Evolutionary conservation across 2,329 filamentous ascomycete species (phyloP).

Genomic region (Falciphora oryzae): DNA sequence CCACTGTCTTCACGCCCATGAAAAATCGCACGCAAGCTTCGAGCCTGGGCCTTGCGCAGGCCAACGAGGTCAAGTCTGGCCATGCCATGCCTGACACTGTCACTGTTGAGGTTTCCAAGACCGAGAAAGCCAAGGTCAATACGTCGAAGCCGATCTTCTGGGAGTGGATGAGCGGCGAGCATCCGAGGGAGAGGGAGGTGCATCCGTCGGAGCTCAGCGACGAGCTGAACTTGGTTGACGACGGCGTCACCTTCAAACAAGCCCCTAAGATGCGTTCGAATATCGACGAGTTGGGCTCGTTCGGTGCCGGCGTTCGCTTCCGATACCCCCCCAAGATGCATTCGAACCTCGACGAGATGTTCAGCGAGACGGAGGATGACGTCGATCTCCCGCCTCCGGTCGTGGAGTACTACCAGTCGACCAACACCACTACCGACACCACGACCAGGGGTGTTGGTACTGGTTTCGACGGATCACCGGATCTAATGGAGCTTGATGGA

Average conservation of each 20-base stretch:
- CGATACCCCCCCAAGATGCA: background rate
- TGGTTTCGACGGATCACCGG: no score
- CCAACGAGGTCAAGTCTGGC: no score
- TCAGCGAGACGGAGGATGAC: background rate
- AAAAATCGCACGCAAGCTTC: background rate
- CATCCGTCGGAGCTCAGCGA: background rate
- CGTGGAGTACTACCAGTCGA: conserved; percentile 6
- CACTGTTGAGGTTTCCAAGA: background rate
- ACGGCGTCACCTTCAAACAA: background rate
- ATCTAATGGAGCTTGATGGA: background rate
- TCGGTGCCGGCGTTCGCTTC: background rate
- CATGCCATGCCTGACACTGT: background rate
- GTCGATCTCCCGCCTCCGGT: background rate
- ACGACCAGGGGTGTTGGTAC: no score
- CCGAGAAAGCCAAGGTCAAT: conserved; percentile 4
- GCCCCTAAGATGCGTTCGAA: background rate
- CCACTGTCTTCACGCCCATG: background rate
- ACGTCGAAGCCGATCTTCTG: conserved; percentile 4
- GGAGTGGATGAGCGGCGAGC: conserved; percentile 8
- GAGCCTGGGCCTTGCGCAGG: background rate
- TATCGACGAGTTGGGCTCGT: background rate
- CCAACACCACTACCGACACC: background rate
- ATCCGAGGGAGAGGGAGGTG: background rate
- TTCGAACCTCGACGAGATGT: background rate
- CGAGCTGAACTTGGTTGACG: background rate